phyloP scores from a whole-genome alignment of 768 basidiomycete genomes.

The Strobilomyces echinocephalus region DNA sequence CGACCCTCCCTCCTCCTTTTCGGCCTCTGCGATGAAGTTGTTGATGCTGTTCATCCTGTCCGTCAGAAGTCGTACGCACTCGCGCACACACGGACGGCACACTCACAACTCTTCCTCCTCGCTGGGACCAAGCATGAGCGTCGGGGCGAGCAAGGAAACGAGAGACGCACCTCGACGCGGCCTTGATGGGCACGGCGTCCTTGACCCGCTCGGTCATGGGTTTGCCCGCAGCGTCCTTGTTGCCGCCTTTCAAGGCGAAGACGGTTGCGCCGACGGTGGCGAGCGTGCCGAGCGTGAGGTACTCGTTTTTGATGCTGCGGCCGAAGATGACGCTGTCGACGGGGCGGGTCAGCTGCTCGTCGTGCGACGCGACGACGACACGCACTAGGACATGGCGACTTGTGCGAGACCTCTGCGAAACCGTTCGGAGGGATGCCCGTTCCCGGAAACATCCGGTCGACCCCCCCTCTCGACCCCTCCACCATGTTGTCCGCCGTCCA shows the following conservation, averaged over 20 bases:
- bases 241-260: slow-evolving; percentile 53
- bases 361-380: slow-evolving; percentile 3
- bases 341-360: slow-evolving; percentile 3
- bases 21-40: slow-evolving; percentile 77
- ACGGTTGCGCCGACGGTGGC: slow-evolving; percentile 51
- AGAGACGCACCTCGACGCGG: slow-evolving; percentile 60
- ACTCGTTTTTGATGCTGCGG: slow-evolving; percentile 76
- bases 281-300: slow-evolving; percentile 69
- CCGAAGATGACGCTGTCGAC: slow-evolving; percentile 64
- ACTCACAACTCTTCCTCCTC: slow-evolving; percentile 86
- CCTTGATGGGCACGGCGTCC: slow-evolving; percentile 58
- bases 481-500: slow-evolving; percentile 50
- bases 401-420: neutral
- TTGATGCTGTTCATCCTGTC: slow-evolving; percentile 64
- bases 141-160: neutral
- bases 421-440: neutral
- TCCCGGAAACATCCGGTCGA: slow-evolving; percentile 7
- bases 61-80: slow-evolving; percentile 35
- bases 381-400: slow-evolving; percentile 44
- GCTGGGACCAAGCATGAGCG: slow-evolving; percentile 33
- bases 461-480: slow-evolving; percentile 14
- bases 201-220: slow-evolving; percentile 54
- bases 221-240: slow-evolving; percentile 39
- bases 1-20: slow-evolving; percentile 59
- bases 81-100: slow-evolving; percentile 8